Evolutionary conservation across 169 alveolate genomes (phyloP), one percentile per base, ranked within the genome.

Genomic region (Babesia ovata): DNA sequence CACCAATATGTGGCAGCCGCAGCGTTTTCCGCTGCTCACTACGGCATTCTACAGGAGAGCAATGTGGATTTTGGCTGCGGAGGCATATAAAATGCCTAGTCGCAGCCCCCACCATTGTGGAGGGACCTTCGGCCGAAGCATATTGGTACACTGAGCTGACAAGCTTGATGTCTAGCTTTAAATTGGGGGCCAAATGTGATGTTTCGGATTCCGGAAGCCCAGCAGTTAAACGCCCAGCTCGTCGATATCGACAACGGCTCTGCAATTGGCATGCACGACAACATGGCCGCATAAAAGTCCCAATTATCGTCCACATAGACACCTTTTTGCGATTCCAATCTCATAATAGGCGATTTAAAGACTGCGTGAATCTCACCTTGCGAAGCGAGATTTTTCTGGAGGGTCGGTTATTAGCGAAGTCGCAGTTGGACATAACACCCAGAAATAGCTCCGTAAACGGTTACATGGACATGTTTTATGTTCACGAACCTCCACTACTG

Each of bases 231-330:
- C 8, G 57, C 28, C 45, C 2, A 8, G 0, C 14, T 21, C 71
- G 71, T 2, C 8, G 39, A 0, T 33, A 57, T 21, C 39, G 71
- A 57, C 26, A 26, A 7, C 26, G n/a, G 24, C 39, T 57, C 42
- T n/a, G 53, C 36, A 26, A 9, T 6, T 4, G 45, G 59, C 33
- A 10, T n/a, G 28, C 58, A 39, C 28, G 36, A n/a, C 53, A 62
- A 44, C 19, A 11, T 8, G 39, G 42, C 22, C 71, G 71, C 10
- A 62, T 62, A 11, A 17, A 12, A 7, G 33, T 67, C 2, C 76
- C 76, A 14, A n/a, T 54, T 16, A 53, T 67, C 14, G 53, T 67
- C 21, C 46, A 36, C 13, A 28, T 67, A 49, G 65, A 67, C 54
- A 67, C 54, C 0, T 3, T 67, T 21, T 28, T 67, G 50, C 63